Percentiles rank a stretch among this genome's conserved stretches.
phyloP scores from a whole-genome alignment of 2,329 filamentous ascomycete genomes.

The Cytospora chrysosperma region DNA sequence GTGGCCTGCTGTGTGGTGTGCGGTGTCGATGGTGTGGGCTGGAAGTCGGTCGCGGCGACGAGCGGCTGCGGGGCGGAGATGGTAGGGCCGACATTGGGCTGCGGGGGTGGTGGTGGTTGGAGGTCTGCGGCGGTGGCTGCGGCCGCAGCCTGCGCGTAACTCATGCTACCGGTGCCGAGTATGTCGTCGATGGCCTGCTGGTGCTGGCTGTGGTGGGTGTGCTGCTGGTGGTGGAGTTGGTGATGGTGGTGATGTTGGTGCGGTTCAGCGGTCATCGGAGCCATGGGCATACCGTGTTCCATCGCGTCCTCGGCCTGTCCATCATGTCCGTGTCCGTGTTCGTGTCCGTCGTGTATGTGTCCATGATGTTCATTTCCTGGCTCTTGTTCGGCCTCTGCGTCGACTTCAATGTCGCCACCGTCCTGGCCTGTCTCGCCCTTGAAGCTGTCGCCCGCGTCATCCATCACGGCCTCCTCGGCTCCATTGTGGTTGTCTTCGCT shows the following conservation, averaged over 20 bases:
- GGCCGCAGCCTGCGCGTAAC: constrained; percentile 17
- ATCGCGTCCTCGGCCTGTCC: constrained; percentile 13
- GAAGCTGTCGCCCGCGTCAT: not conserved
- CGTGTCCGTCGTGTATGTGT: not conserved
- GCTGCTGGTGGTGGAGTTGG: constrained; percentile 1
- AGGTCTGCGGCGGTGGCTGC: constrained; percentile 20
- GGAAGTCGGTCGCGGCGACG: constrained; percentile 25
- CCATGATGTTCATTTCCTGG: not conserved
- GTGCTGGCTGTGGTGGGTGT: constrained; percentile 1
- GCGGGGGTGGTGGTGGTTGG: constrained; percentile 18
- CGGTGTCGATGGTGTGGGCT: constrained; percentile 18
- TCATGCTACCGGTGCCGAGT: constrained; percentile 12
- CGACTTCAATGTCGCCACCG: constrained; percentile 3
- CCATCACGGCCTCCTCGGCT: constrained; percentile 17
- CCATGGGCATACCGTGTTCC: constrained; percentile 24
- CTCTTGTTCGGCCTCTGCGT: constrained; percentile 7
- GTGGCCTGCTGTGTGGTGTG: not conserved
- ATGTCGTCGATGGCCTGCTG: constrained; percentile 22
- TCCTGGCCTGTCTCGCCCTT: constrained; percentile 2
- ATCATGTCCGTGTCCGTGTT: constrained; percentile 6
- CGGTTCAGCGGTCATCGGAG: constrained; percentile 20
- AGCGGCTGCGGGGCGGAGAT: constrained; percentile 24
- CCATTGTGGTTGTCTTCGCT: constrained; percentile 1
- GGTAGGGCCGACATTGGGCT: constrained; percentile 13
- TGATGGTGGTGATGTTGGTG: constrained; percentile 20